phyloP scores from a whole-genome alignment of 2,329 filamentous ascomycete species.

The Mollisia scopiformis region DNA sequence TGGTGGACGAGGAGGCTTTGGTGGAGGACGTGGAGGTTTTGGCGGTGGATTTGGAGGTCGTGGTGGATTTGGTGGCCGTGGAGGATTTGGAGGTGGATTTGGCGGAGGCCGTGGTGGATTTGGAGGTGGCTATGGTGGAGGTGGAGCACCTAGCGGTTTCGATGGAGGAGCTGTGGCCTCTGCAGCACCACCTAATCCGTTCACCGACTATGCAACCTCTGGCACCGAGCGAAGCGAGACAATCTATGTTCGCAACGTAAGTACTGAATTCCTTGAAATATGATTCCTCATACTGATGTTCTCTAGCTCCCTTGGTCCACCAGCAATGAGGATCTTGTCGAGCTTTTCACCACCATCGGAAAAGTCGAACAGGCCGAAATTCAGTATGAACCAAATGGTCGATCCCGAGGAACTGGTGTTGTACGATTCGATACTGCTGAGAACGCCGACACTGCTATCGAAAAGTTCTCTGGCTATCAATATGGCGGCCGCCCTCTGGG shows the following conservation, averaged over 20 bases:
- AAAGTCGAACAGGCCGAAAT: slow-evolving; percentile 99
- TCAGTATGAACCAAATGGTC: slow-evolving; percentile 95
- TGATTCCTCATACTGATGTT: slow-evolving; percentile 19
- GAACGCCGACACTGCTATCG: slow-evolving; percentile 90
- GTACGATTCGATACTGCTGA: slow-evolving; percentile 85
- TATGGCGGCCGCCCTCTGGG: slow-evolving; percentile 95
- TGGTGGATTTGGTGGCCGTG: slow-evolving; percentile 45
- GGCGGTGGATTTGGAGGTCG: slow-evolving; percentile 62
- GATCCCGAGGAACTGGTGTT: slow-evolving; percentile 94
- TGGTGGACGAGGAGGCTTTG: slow-evolving; percentile 46
- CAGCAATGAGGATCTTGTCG: slow-evolving; percentile 95
- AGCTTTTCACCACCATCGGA: slow-evolving; percentile 96
- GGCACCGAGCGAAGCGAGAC: slow-evolving; percentile 81
- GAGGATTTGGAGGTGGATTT: slow-evolving; percentile 25
- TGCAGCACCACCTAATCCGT: slow-evolving; percentile 75
- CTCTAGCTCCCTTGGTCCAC: slow-evolving; percentile 93
- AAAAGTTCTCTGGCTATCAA: slow-evolving; percentile 97
- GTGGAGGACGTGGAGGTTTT: slow-evolving; percentile 46
- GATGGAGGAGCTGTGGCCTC: slow-evolving; percentile 43
- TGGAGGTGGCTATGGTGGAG: slow-evolving; percentile 59
- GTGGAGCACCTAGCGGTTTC: slow-evolving; percentile 40
- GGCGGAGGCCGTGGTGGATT: slow-evolving; percentile 53
- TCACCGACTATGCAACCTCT: slow-evolving; percentile 89
- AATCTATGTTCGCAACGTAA: slow-evolving; percentile 97
- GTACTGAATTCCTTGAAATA: slow-evolving; percentile 43